Evolutionary conservation across 495 filamentous ascomycete species (phyloP).

Genomic region (Tetracladium setigerum): DNA sequence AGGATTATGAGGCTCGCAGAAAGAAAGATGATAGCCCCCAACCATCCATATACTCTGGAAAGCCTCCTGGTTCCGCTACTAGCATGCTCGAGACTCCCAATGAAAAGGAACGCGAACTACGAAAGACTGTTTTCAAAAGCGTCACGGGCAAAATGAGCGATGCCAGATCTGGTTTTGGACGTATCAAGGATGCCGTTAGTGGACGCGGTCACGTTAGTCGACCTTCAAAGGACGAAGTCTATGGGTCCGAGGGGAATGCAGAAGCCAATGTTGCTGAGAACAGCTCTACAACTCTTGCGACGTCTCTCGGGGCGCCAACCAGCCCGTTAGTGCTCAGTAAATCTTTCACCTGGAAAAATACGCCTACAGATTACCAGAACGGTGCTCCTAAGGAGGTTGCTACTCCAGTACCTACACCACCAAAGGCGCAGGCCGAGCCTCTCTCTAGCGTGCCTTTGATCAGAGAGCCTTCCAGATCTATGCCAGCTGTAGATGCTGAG

Average conservation of each 20-base stretch:
- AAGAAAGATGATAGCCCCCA: constrained; percentile 33
- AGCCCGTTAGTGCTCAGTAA: constrained; percentile 21
- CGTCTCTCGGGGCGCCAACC: constrained; percentile 2
- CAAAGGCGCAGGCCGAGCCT: constrained; percentile 17
- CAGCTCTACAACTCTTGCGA: constrained; percentile 4
- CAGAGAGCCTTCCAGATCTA: constrained; percentile 3
- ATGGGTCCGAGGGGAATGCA: background rate
- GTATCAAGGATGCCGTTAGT: constrained; percentile 77
- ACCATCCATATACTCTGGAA: constrained; percentile 24
- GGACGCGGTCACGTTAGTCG: constrained; percentile 39
- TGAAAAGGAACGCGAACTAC: constrained; percentile 58
- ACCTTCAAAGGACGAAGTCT: constrained; percentile 27
- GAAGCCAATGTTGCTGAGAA: constrained; percentile 10
- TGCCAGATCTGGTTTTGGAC: constrained; percentile 72
- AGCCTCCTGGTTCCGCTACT: constrained; percentile 29
- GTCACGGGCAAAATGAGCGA: constrained; percentile 76
- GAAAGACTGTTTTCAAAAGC: constrained; percentile 66
- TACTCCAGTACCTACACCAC: constrained; percentile 1
- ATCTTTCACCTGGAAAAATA: constrained; percentile 49
- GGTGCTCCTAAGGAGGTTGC: constrained; percentile 23
- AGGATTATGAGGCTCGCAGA: constrained; percentile 30
- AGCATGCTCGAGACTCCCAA: constrained; percentile 37
- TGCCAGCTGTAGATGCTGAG: background rate
- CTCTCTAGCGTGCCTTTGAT: constrained; percentile 10
- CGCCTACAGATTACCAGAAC: constrained; percentile 44